phyloP scores from a whole-genome alignment of 2,329 filamentous ascomycete species.

The Alternaria sp. region DNA sequence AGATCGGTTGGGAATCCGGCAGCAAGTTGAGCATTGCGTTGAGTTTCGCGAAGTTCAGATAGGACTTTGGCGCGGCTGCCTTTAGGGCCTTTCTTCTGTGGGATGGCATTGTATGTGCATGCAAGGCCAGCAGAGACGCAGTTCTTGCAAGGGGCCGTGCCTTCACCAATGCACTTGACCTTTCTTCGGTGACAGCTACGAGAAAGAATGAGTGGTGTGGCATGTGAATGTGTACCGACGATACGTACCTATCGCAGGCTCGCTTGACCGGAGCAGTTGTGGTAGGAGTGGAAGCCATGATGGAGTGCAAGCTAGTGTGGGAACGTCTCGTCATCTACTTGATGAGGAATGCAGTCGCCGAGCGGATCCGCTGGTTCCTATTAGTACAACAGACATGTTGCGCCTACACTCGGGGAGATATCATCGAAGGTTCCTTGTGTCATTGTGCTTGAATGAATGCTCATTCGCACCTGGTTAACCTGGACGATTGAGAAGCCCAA shows the following conservation, averaged over 20 bases:
- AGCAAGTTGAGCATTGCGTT: slow-evolving; percentile 56
- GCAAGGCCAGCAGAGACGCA: slow-evolving; percentile 66
- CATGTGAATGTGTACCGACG: slow-evolving; percentile 13
- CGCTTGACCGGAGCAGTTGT: slow-evolving; percentile 52
- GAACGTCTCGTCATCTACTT: slow-evolving; percentile 25
- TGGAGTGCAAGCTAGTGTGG: slow-evolving; percentile 14
- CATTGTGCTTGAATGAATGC: slow-evolving; percentile 42
- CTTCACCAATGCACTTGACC: slow-evolving; percentile 62
- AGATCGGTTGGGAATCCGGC: slow-evolving; percentile 51
- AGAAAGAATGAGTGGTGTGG: slow-evolving; percentile 20
- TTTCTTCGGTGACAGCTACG: slow-evolving; percentile 59
- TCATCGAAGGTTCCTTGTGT: slow-evolving; percentile 40
- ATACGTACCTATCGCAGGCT: slow-evolving; percentile 54
- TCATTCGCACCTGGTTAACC: slow-evolving; percentile 43
- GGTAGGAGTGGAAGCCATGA: slow-evolving; percentile 35
- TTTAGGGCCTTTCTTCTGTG: slow-evolving; percentile 71
- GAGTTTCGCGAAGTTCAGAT: slow-evolving; percentile 66
- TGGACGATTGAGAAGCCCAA: slow-evolving; percentile 45
- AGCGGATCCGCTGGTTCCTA: slow-evolving; percentile 36
- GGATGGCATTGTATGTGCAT: slow-evolving; percentile 72
- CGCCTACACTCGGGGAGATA: slow-evolving; percentile 33
- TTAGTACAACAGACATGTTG: slow-evolving; percentile 39
- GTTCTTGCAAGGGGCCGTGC: slow-evolving; percentile 66
- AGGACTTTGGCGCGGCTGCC: slow-evolving; percentile 70
- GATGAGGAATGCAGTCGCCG: slow-evolving; percentile 30